A percentile compares a stretch with the other conserved stretches of the same genome.
phyloP scores from a whole-genome alignment of 2,329 filamentous ascomycete species.

The Biscogniauxia marginata region DNA sequence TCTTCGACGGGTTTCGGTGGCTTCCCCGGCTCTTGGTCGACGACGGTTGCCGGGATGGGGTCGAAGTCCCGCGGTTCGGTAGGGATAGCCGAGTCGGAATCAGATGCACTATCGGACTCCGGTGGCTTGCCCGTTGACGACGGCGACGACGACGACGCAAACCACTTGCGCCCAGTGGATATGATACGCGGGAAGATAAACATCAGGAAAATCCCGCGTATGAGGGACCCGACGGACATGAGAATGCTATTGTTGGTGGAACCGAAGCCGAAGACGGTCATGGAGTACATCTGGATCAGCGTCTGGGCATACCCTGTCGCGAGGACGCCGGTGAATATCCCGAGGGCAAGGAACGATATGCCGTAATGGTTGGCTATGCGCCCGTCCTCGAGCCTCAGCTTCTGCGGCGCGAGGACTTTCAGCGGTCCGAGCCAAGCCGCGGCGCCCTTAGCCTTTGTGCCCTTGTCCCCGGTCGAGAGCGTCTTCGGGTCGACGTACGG shows the following conservation, averaged over 20 bases:
- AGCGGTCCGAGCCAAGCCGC: constrained; percentile 15
- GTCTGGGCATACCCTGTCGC: constrained; percentile 24
- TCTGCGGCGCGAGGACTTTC: constrained; percentile 18
- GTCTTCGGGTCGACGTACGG: constrained; percentile 24
- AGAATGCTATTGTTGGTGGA: too few species aligned
- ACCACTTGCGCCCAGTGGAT: constrained; percentile 17
- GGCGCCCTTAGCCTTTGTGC: constrained; percentile 11
- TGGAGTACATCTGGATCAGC: constrained; percentile 27
- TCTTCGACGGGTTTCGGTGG: constrained; percentile 12
- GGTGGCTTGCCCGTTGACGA: background rate
- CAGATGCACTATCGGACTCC: too few species aligned
- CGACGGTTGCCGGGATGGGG: constrained; percentile 8
- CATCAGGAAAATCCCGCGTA: constrained; percentile 26
- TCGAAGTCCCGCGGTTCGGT: constrained; percentile 21
- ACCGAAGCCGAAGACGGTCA: constrained; percentile 22
- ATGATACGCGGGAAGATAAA: constrained; percentile 29
- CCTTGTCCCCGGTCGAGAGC: constrained; percentile 13
- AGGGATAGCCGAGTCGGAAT: constrained; percentile 15
- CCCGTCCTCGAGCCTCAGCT: constrained; percentile 17
- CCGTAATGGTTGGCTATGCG: constrained; percentile 19
- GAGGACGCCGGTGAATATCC: constrained; percentile 23
- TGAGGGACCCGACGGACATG: background rate
- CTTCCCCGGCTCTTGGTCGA: constrained; percentile 18
- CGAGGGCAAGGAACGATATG: constrained; percentile 19
- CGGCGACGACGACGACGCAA: background rate